phyloP scores from a whole-genome alignment of 352 stramenopile genomes.

The Pythium periplocum region DNA sequence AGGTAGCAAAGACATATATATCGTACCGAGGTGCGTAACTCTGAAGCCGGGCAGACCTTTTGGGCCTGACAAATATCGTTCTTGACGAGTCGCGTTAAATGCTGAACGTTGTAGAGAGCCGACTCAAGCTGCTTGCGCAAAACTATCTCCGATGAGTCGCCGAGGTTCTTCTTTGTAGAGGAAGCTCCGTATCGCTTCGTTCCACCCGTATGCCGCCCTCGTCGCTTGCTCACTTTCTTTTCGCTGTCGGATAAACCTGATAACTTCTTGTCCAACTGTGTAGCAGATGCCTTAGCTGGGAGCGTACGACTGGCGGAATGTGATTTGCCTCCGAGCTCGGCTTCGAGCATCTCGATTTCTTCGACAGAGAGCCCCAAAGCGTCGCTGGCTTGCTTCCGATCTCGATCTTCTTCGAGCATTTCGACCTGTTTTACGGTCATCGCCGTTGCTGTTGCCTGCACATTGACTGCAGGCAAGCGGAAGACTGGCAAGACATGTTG shows the following conservation, averaged over 20 bases:
- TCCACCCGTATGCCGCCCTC: too few species aligned
- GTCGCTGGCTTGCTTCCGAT: conserved; percentile 57
- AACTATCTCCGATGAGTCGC: not conserved
- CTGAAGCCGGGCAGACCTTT: conserved; percentile 55
- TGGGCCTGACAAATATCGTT: conserved; percentile 67
- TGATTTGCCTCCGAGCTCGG: conserved; percentile 28
- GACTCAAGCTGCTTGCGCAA: conserved; percentile 54
- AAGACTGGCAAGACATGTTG: conserved; percentile 69
- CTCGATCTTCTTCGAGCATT: conserved; percentile 38
- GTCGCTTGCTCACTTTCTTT: not conserved
- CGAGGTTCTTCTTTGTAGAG: conserved; percentile 7
- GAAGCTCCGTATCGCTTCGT: too few species aligned
- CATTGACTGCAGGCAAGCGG: conserved; percentile 53
- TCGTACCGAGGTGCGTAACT: conserved; percentile 48
- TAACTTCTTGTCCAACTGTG: not conserved
- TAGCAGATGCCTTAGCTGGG: conserved; percentile 4
- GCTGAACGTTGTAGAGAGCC: conserved; percentile 55
- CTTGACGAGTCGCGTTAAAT: conserved; percentile 64
- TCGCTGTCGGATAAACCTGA: not conserved
- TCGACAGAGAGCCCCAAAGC: conserved; percentile 54
- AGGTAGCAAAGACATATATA: not conserved
- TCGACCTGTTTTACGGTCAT: conserved; percentile 39
- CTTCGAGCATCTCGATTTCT: conserved; percentile 63
- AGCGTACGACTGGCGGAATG: not conserved
- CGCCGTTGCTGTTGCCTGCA: conserved; percentile 26